These are phyloP conservation scores for Batkoa obscura DNA, from an alignment of 371 early-diverging fungal genomes.

Conservation along the genomic window DNA sequence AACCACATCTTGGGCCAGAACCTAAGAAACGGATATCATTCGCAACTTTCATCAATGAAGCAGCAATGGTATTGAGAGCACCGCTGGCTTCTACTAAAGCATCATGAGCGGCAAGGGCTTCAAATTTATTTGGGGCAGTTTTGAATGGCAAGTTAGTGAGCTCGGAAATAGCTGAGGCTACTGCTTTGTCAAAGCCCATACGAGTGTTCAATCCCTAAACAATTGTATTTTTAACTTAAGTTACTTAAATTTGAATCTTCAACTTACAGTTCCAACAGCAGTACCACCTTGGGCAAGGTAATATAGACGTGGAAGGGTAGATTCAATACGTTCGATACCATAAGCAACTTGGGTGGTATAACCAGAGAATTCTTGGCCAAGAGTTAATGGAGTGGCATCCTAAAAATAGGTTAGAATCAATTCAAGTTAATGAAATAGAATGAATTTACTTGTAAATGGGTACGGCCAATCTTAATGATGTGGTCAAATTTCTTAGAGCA, in stretches of 20 bases:
- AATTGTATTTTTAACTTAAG: neutral
- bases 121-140: conserved; percentile 95
- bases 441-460: conserved; percentile 42
- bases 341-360: conserved; percentile 75
- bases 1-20: conserved; percentile 93
- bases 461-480: conserved; percentile 92
- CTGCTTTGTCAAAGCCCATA: conserved; percentile 66
- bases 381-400: conserved; percentile 92
- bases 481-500: conserved; percentile 56
- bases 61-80: conserved; percentile 77
- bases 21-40: conserved; percentile 89
- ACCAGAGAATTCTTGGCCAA: conserved; percentile 92
- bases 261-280: conserved; percentile 76
- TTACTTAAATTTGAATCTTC: neutral
- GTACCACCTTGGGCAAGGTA: conserved; percentile 90
- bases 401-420: conserved; percentile 11
- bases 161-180: conserved; percentile 59
- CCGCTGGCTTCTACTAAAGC: conserved; percentile 87
- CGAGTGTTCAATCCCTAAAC: conserved; percentile 66
- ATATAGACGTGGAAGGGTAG: conserved; percentile 57
- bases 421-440: neutral
- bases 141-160: conserved; percentile 65
- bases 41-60: conserved; percentile 93
- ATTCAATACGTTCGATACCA: conserved; percentile 65
- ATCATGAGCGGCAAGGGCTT: conserved; percentile 91